Base-by-base conservation (phyloP, 2,329 filamentous ascomycete genomes). In the Sclerotinia subarctica region DNA sequence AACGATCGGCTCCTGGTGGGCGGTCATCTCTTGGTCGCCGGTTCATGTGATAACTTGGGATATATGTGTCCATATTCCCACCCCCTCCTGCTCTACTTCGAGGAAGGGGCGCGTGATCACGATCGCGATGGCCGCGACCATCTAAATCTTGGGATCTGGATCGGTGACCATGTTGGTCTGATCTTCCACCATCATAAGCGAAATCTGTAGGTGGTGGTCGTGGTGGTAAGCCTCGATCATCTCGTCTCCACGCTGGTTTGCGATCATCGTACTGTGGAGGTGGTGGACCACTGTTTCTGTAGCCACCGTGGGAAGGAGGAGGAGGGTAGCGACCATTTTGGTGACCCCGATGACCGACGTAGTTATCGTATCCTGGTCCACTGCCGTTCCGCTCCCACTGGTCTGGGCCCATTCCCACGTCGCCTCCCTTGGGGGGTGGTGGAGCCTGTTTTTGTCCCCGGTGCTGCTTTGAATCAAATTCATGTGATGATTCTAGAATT, bases 381-480 rank as follows among this genome's bases (percentile, higher is more conserved):
- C 71, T 72, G 49, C 73, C 71, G 46, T 76, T 74, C 24, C 71
- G 73, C 63, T 74, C 74, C 75, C 76, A 77, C 47, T 73, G 78
- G 70, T 84, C 83, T 13, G 83, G 82, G 11, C 83, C 86, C 75
- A 93, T 88, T 19, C 94, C 94, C 3, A 97, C 93, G 1, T 92
- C 93, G 5, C 93, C 94, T 17, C 94, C 94, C 73, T 94, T 93
- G 0, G 95, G 95, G 17, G 95, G 94, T 5, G 94, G 94, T 15
- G 94, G 84, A 29, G 89, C 90, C 29, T 90, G 90, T 76, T 92
- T 92, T 75, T 95, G 90, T 69, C 93, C 91, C 72, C 96, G 90
- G 74, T 93, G 94, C 79, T 94, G 96, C 77, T 93, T 88, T 63
- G 94, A 87, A 77, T 99, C 95, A n/a, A 98, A 83, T 79, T 99